These are phyloP conservation scores for Fusarium torulosum DNA, from an alignment of 2,329 filamentous ascomycete genomes.

Conservation along the genomic window DNA sequence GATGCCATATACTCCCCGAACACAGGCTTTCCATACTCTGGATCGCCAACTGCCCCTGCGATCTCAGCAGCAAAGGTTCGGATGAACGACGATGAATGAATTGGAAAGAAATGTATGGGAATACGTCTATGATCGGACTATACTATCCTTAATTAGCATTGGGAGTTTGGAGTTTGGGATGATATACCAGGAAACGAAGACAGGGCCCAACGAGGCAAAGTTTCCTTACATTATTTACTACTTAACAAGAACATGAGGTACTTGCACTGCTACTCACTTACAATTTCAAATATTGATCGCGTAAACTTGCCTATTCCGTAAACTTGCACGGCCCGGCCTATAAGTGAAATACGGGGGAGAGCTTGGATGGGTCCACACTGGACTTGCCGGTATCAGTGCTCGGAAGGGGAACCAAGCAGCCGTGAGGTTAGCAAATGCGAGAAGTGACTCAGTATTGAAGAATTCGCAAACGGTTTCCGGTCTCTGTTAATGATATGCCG, in stretches of 20 bases:
- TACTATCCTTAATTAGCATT: conserved; percentile 37
- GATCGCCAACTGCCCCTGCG: conserved; percentile 69
- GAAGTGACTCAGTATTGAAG: background rate
- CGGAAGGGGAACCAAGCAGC: background rate
- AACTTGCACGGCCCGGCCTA: conserved; percentile 1
- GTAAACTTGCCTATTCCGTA: conserved; percentile 21
- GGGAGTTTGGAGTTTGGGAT: conserved; percentile 41
- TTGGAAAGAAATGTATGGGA: background rate
- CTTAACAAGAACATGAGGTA: background rate
- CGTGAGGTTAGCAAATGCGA: background rate
- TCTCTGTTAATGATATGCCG: background rate
- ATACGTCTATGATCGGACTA: background rate
- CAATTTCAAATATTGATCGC: background rate
- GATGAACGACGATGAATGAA: conserved; percentile 6
- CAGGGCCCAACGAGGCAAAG: conserved; percentile 20
- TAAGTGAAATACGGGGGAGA: conserved; percentile 6
- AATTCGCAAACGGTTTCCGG: background rate
- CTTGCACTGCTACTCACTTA: background rate
- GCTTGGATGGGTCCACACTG: background rate
- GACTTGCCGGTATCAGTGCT: background rate
- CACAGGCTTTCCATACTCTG: conserved; percentile 74
- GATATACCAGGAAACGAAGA: conserved; percentile 35
- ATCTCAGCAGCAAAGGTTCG: conserved; percentile 46
- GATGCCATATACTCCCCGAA: conserved; percentile 72
- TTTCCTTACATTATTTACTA: background rate